Evolutionary conservation across 2,329 filamentous ascomycete genomes (phyloP), one percentile per base, ranked within the genome.

Genomic region (Chaetomium strumarium): DNA sequence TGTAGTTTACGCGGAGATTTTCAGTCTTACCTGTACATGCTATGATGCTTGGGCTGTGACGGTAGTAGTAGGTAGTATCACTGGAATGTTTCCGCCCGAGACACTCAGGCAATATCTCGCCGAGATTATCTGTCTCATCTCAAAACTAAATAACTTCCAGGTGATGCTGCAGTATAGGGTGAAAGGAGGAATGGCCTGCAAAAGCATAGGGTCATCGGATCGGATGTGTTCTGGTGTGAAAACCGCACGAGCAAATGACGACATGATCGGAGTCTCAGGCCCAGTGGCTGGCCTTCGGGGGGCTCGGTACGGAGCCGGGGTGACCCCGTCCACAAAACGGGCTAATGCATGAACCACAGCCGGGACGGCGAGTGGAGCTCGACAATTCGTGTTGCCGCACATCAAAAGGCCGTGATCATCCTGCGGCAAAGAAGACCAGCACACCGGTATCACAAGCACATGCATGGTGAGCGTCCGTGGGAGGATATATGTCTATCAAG

Each of bases 51-150:
- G 24, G n/a, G 17, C n/a, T 45, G 5, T 17, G 24, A 37, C 40
- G 36, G 14, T 39, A 19, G 13, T 31, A 19, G 37, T 16, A 17
- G 36, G 14, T 39, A 19, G 13, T 31, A 19, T 43, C 24, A 17
- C 14, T 50, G 41, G 13, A n/a, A 30, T 39, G 48, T n/a, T 17
- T 5, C 20, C 19, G 48, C 39, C 38, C 38, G 46, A 49, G 38
- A 49, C 46, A 49, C 12, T 40, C 46, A 39, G 19, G 17, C 24
- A 42, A 37, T 49, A 39, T 49, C 31, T 41, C 42, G 31, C 2
- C 16, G 44, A 31, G 33, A 37, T 37, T 30, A 17, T 30, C 8
- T 36, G 13, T 34, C 34, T 37, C 34, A 37, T 37, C 3, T 5
- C 34, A 37, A 8, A 8, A 3, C 34, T 9, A 16, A 19, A 41